Base-by-base conservation (phyloP, 208 protist species). In the Trypanosoma rangeli region DNA sequence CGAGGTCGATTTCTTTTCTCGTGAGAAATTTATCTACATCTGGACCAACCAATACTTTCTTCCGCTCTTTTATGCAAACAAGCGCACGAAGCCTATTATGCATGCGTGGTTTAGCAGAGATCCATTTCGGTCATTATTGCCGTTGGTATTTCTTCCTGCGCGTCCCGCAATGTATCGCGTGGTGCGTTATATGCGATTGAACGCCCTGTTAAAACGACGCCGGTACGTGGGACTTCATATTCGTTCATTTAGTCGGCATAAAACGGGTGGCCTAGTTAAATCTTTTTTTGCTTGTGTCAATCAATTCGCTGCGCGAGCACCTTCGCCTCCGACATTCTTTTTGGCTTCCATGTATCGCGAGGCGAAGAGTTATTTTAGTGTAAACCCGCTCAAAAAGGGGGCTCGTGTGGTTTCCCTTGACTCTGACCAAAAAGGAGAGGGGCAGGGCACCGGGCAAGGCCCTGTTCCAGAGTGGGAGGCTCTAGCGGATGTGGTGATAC, bases 31-130 rank as follows among this genome's bases (percentile, higher is more conserved):
- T 46, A 24, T 74, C 18, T 81, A 81, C 52, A 48, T 81, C 8
- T 81, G 76, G 76, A 78, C 63, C 50, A 81, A 78, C 59, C 76
- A 81, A 50, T 81, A 81, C 29, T 81, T 74, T 67, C 46, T 78
- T 55, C 76, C 76, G 7, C 4, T 72, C 29, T 64, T 72, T 72
- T 72, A 64, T 28, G 48, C 33, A 9, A 64, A 72, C 20, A 64
- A 64, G 50, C 60, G 46, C 13, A 68, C 60, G 49, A 53, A 31
- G 3, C 20, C 20, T 20, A 50, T 54, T 49, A 50, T 66, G 31
- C 57, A n/a, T 26, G 56, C 16, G 24, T 65, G 63, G 63, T 48
- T 65, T 57, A 26, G 8, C 22, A 52, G 20, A n/a, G 39, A 64
- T 64, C 67, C 67, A 22, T 72, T 72, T 58, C 53, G 56, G 9